phyloP scores from a whole-genome alignment of 2,329 filamentous ascomycete species.

The Exophiala alcalophila region DNA sequence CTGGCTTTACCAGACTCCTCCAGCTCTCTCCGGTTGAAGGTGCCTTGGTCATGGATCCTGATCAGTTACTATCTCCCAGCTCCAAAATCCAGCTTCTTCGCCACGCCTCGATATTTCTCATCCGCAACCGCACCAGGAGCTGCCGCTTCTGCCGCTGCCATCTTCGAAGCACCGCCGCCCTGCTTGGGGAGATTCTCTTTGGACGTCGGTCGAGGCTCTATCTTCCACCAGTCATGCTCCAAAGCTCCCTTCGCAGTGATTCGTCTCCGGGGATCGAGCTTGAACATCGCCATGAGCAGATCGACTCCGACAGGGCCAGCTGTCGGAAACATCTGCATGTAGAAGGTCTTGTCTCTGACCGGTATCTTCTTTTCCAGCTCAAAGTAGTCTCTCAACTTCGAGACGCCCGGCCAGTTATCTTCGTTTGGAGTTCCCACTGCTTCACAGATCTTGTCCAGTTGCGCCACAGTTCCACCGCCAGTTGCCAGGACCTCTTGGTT shows the following conservation, averaged over 20 bases:
- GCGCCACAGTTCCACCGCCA: slow-evolving; percentile 57
- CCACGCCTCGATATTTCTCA: slow-evolving; percentile 68
- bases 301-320: slow-evolving; percentile 82
- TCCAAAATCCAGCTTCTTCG: slow-evolving; percentile 78
- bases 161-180: slow-evolving; percentile 63
- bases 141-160: slow-evolving; percentile 78
- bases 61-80: slow-evolving; percentile 26
- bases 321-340: slow-evolving; percentile 72
- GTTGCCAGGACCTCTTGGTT: slow-evolving; percentile 25
- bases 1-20: too few relatives aligned
- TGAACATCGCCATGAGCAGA: slow-evolving; percentile 78
- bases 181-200: slow-evolving; percentile 80
- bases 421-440: slow-evolving; percentile 88
- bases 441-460: slow-evolving; percentile 79
- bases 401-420: slow-evolving; percentile 92
- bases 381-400: slow-evolving; percentile 75
- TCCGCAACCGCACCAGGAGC: slow-evolving; percentile 61
- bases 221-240: slow-evolving; percentile 80
- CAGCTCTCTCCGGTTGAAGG: neutral
- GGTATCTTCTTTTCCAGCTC: slow-evolving; percentile 56
- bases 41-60: too few relatives aligned
- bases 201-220: slow-evolving; percentile 75
- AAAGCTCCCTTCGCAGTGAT: slow-evolving; percentile 75
- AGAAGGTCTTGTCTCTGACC: slow-evolving; percentile 65
- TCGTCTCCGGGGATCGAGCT: slow-evolving; percentile 80